These are phyloP conservation scores for Kickxella alabastrina DNA, from an alignment of 192 early-diverging fungal genomes.

Conservation along the genomic window DNA sequence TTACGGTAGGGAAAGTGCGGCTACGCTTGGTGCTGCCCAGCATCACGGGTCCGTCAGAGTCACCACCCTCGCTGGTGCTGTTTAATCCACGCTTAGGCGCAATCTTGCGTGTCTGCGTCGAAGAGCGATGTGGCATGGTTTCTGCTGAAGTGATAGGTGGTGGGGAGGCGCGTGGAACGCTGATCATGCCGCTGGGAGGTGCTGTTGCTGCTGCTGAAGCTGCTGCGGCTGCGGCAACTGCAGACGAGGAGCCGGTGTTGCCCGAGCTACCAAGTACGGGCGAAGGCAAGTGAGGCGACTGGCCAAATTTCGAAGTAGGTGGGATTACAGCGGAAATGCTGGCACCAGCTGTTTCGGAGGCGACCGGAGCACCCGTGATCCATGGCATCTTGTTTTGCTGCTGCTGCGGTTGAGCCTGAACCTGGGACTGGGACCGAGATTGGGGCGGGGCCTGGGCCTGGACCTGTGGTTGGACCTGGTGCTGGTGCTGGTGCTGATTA, in stretches of 20 bases:
- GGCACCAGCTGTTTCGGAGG: background rate
- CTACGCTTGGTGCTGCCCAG: slow-evolving; percentile 40
- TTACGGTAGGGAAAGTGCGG: slow-evolving; percentile 35
- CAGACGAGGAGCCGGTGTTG: background rate
- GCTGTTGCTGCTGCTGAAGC: background rate
- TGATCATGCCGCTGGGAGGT: slow-evolving; percentile 6
- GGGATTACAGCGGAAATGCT: background rate
- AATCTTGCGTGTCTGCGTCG: slow-evolving; percentile 23
- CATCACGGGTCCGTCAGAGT: slow-evolving; percentile 23
- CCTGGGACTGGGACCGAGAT: background rate
- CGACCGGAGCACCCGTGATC: background rate
- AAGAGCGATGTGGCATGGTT: slow-evolving; percentile 16
- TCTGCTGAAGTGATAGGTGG: slow-evolving; percentile 34
- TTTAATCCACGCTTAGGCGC: slow-evolving; percentile 44
- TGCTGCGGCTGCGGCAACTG: background rate
- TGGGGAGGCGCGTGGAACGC: slow-evolving; percentile 32
- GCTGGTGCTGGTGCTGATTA: slow-evolving; percentile 3
- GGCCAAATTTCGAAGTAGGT: background rate
- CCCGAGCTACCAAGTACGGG: background rate
- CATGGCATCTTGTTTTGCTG: background rate
- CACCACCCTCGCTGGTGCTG: slow-evolving; percentile 1
- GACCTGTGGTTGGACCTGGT: slow-evolving; percentile 1
- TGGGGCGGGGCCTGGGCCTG: too few species aligned
- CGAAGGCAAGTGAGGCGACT: slow-evolving; percentile 1
- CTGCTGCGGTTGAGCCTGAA: background rate